phyloP scores from a whole-genome alignment of 2,329 filamentous ascomycete genomes.

The Pseudogymnoascus sp. region DNA sequence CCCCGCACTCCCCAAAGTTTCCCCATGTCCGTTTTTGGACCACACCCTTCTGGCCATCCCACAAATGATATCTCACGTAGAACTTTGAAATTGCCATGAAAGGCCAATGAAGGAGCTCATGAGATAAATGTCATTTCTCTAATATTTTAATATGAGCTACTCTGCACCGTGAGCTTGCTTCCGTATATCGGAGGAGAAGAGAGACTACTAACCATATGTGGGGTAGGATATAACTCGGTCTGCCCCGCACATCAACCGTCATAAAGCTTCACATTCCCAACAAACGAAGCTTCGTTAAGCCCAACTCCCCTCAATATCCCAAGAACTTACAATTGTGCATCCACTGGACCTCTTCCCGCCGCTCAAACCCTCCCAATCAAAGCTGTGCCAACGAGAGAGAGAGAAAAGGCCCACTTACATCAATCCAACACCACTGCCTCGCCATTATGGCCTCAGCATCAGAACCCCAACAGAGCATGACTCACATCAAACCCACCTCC shows the following conservation, averaged over 20 bases:
- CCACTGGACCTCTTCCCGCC: neutral
- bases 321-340: neutral
- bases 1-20: slow-evolving; percentile 4
- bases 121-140: neutral
- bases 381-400: neutral
- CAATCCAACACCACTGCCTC: neutral
- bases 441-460: slow-evolving; percentile 4
- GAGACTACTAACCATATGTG: neutral
- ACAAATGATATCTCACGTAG: neutral
- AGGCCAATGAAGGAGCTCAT: neutral
- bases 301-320: neutral
- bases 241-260: neutral
- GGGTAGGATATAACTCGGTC: neutral
- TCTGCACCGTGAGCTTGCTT: neutral
- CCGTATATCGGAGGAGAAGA: neutral
- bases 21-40: neutral
- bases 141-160: neutral
- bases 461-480: neutral
- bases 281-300: neutral
- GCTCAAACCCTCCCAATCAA: neutral
- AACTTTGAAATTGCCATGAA: neutral
- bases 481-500: neutral
- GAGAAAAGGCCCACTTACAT: neutral
- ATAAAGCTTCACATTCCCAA: neutral
- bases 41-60: neutral